Base-by-base conservation (phyloP, 148 eudicot genomes). In the Diospyros lotus region DNA sequence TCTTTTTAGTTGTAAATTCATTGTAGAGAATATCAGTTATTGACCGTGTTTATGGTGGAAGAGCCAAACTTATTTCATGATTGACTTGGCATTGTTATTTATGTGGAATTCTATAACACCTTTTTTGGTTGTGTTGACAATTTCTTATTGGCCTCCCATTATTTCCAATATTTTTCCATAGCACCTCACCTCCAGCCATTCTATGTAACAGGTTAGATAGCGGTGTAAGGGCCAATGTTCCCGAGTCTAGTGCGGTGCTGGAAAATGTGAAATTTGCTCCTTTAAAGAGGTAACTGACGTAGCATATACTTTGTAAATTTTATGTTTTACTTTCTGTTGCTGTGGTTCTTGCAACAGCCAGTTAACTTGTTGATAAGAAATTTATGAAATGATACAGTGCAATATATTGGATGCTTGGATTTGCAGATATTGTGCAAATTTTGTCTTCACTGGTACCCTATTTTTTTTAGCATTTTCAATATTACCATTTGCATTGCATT, bases 211-310 rank as follows among this genome's bases (percentile, higher is more conserved):
- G 89, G 86, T 42, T 55, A 66, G 81, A 73, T 79, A 74, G 76
- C 72, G 76, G 80, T 73, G 73, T 81, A 77, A 80, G 62, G 39
- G 80, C 75, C 78, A 76, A 17, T 68, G 52, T 83, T 41, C 64
- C 71, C 55, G 58, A 75, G 65, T 73, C 89, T 64, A 53, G n/a
- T 18, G 63, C 73, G 75, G 75, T 75, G 51, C 79, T 85, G 75
- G 87, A 89, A 59, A 78, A 87, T 48, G 73, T 72, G 68, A 81
- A 68, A 66, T 68, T 69, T 77, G 82, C 78, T 81, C 90, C 93
- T 43, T 69, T 80, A 5, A 87, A 86, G 75, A 86, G 93, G 97
- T 91, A 84, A 45, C 18, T 38, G 11, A 46, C 2, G 4, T 45
- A 53, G 15, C 40, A 68, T 28, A 56, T 40, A 18, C 45, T 60